A percentile compares a stretch with the other conserved stretches of the same genome.
phyloP scores from a whole-genome alignment of 179 eudicot species.

The Gypsophila paniculata region DNA sequence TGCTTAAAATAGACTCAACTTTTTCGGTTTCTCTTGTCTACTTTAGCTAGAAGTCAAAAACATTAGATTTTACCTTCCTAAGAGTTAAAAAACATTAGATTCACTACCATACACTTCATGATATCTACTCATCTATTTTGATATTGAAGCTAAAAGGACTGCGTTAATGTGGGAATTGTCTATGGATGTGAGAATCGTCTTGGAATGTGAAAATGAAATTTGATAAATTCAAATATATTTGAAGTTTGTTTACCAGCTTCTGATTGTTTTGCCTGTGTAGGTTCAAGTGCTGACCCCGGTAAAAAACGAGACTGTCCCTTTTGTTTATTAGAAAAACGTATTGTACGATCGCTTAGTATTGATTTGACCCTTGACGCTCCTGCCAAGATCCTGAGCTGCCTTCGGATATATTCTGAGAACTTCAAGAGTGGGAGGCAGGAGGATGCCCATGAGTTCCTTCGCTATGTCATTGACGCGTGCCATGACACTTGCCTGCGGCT shows the following conservation, averaged over 20 bases:
- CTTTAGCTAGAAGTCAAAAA: too few species aligned
- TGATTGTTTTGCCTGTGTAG: slow-evolving; percentile 32
- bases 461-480: slow-evolving; percentile 91
- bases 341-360: slow-evolving; percentile 62
- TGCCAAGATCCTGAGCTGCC: slow-evolving; percentile 55
- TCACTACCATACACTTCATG: too few species aligned
- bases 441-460: slow-evolving; percentile 96
- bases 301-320: slow-evolving; percentile 80
- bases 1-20: too few species aligned
- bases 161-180: too few species aligned
- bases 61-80: too few species aligned
- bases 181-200: too few species aligned
- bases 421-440: slow-evolving; percentile 80
- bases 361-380: slow-evolving; percentile 67
- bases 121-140: too few species aligned
- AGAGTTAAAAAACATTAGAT: too few species aligned
- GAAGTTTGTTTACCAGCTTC: slow-evolving; percentile 3
- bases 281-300: slow-evolving; percentile 56
- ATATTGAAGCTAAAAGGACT: too few species aligned
- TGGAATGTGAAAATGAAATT: background rate
- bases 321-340: slow-evolving; percentile 80
- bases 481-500: slow-evolving; percentile 80
- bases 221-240: too few species aligned
- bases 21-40: too few species aligned
- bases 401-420: slow-evolving; percentile 64